phyloP scores from a whole-genome alignment of 345 rosid species.

The Pistacia atlantica region DNA sequence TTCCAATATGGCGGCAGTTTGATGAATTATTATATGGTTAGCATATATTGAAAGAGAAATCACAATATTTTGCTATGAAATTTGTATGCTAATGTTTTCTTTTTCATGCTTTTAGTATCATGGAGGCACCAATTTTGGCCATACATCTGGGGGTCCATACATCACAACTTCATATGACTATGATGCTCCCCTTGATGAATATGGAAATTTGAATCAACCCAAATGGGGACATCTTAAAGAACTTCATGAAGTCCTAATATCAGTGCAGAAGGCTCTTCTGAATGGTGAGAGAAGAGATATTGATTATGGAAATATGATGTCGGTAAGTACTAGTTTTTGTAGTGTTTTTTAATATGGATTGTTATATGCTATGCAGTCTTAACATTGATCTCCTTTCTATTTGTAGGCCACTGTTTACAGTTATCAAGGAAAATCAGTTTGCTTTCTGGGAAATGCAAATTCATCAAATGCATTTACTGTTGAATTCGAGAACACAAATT shows the following conservation, averaged over 20 bases:
- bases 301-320: conserved; percentile 18
- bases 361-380: not conserved
- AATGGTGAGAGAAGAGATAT: conserved; percentile 6
- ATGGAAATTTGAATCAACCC: conserved; percentile 36
- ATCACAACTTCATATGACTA: conserved; percentile 45
- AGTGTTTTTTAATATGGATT: not conserved
- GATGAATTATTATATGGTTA: conserved; percentile 55
- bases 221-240: conserved; percentile 31
- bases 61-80: not conserved
- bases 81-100: not conserved
- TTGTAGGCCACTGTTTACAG: conserved; percentile 32
- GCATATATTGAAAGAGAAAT: not conserved
- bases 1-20: conserved; percentile 44
- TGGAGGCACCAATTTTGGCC: conserved; percentile 56
- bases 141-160: conserved; percentile 48
- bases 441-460: conserved; percentile 34
- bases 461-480: not conserved
- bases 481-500: conserved; percentile 20
- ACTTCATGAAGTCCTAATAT: conserved; percentile 15
- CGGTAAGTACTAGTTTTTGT: conserved; percentile 6
- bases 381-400: not conserved
- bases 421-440: conserved; percentile 30
- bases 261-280: conserved; percentile 13
- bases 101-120: conserved; percentile 31
- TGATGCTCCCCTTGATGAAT: conserved; percentile 49